Percentiles rank a stretch among this genome's conserved stretches.
Evolutionary conservation across 805 yeast genomes (phyloP).

Genomic region (Candida bentonensis): DNA sequence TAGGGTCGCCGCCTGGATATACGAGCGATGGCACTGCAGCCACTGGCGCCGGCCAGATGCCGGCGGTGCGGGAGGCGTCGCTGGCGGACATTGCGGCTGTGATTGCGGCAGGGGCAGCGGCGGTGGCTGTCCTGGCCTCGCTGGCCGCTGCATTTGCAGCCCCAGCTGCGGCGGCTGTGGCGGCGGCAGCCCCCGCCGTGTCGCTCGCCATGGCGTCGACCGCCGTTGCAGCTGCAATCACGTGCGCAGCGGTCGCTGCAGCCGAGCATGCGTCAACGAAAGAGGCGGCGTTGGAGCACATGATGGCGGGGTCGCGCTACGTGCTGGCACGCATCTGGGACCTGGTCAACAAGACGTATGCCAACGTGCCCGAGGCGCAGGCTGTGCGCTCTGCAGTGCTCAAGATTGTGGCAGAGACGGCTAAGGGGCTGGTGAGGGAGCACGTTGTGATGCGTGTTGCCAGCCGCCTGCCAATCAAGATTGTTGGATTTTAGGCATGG

Average conservation of each 20-base stretch:
- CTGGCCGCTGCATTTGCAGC: not conserved
- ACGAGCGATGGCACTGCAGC: not conserved
- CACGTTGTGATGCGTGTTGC: not conserved
- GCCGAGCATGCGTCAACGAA: not conserved
- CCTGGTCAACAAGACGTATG: not conserved
- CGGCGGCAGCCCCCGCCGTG: not conserved
- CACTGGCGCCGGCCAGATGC: not conserved
- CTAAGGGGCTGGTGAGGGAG: not conserved
- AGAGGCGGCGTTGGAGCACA: not conserved
- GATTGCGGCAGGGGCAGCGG: not conserved
- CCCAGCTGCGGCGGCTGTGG: not conserved
- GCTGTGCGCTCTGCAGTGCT: not conserved
- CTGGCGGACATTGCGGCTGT: not conserved
- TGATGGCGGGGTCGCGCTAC: not conserved
- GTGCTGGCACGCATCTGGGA: not conserved
- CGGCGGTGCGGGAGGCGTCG: not conserved
- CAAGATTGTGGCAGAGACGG: not conserved
- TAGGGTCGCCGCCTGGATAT: not conserved
- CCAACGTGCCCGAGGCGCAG: not conserved
- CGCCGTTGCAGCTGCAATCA: not conserved
- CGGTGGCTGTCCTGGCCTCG: not conserved
- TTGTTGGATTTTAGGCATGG: not conserved
- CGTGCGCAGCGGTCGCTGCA: not conserved
- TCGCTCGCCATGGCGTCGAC: conserved; percentile 1
- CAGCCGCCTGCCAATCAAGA: not conserved